phyloP scores from a whole-genome alignment of 1,139 yeast species.

The Scheffersomyces stambukii region DNA sequence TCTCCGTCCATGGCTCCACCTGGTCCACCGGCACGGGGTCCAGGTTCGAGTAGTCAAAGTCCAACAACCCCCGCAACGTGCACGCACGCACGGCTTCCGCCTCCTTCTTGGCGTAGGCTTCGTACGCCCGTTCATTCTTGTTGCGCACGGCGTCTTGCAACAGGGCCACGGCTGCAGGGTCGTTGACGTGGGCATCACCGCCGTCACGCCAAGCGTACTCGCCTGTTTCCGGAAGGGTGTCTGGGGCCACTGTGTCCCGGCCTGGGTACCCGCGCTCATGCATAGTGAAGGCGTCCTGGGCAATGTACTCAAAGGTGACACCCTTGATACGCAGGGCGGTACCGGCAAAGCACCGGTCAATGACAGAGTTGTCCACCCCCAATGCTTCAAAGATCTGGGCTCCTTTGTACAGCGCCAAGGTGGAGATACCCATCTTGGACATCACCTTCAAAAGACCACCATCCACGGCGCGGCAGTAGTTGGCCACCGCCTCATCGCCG shows the following conservation, averaged over 20 bases:
- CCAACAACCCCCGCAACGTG: conserved; percentile 89
- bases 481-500: conserved; percentile 55
- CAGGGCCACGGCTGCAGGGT: conserved; percentile 91
- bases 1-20: conserved; percentile 99
- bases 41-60: conserved; percentile 72
- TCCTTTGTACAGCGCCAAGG: conserved; percentile 95
- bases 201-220: conserved; percentile 99
- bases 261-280: conserved; percentile 91
- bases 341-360: conserved; percentile 94
- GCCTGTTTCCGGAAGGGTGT: conserved; percentile 88
- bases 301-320: conserved; percentile 90
- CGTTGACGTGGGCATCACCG: conserved; percentile 92
- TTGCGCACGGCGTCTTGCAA: conserved; percentile 96
- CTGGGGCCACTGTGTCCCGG: conserved; percentile 66
- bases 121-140: conserved; percentile 91
- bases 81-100: conserved; percentile 89
- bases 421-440: conserved; percentile 99
- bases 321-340: conserved; percentile 97
- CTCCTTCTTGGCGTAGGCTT: conserved; percentile 83
- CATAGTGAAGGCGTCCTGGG: conserved; percentile 91
- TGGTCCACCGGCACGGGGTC: conserved; percentile 88
- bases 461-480: conserved; percentile 80
- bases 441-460: conserved; percentile 93
- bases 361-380: conserved; percentile 92
- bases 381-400: conserved; percentile 97